These are phyloP conservation scores for Calocybe gangraenosa DNA, from an alignment of 768 basidiomycete species.

Conservation along the genomic window DNA sequence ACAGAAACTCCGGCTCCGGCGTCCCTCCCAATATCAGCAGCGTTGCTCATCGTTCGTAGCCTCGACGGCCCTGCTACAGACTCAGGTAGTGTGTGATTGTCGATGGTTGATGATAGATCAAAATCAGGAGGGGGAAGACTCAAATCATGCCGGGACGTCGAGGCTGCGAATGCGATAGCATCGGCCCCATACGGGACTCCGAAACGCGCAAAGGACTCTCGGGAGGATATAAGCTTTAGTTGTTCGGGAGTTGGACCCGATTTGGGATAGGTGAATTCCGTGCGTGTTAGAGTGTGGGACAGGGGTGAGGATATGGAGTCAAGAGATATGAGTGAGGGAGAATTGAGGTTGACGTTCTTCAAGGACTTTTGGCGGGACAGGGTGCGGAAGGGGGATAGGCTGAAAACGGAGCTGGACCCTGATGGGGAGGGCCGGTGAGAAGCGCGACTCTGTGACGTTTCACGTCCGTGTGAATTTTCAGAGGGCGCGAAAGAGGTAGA, in stretches of 20 bases:
- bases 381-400: slow-evolving; percentile 45
- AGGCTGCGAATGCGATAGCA: slow-evolving; percentile 61
- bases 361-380: slow-evolving; percentile 44
- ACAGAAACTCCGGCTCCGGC: slow-evolving; percentile 1
- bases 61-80: slow-evolving; percentile 23
- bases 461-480: slow-evolving; percentile 17
- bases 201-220: slow-evolving; percentile 64
- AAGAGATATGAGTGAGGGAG: slow-evolving; percentile 67
- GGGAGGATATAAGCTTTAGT: slow-evolving; percentile 63
- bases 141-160: slow-evolving; percentile 39
- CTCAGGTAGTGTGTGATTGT: slow-evolving; percentile 4
- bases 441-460: slow-evolving; percentile 21
- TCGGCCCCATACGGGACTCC: slow-evolving; percentile 75
- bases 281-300: slow-evolving; percentile 65
- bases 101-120: slow-evolving; percentile 23
- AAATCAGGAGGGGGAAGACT: slow-evolving; percentile 54
- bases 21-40: slow-evolving; percentile 10
- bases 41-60: slow-evolving; percentile 22
- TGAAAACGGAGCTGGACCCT: slow-evolving; percentile 30
- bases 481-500: slow-evolving; percentile 27
- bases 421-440: slow-evolving; percentile 28
- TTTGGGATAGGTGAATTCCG: slow-evolving; percentile 67
- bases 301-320: slow-evolving; percentile 75
- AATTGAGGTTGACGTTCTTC: slow-evolving; percentile 44
- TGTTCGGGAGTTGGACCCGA: slow-evolving; percentile 60